A percentile compares a stretch with the other conserved stretches of the same genome.
These are phyloP conservation scores for Penicillium sp. DNA, from an alignment of 2,329 filamentous ascomycete species.

Conservation along the genomic window DNA sequence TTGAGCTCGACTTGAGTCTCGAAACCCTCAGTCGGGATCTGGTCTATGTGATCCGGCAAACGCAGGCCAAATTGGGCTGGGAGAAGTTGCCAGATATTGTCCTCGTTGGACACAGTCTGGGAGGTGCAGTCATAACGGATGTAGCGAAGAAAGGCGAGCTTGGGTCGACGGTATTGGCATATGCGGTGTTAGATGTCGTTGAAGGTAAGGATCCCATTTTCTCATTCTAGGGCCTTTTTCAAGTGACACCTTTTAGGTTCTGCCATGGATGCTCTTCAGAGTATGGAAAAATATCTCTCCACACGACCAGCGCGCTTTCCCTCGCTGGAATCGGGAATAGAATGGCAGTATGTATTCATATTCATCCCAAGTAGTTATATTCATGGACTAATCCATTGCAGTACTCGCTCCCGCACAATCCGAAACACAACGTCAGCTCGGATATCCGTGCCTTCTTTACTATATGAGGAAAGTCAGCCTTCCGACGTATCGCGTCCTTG, in stretches of 20 bases:
- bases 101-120: slow-evolving; percentile 86
- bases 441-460: slow-evolving; percentile 76
- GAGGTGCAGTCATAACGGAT: slow-evolving; percentile 85
- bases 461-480: slow-evolving; percentile 48
- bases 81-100: slow-evolving; percentile 66
- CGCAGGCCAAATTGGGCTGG: slow-evolving; percentile 68
- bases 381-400: slow-evolving; percentile 16
- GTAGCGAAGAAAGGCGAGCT: slow-evolving; percentile 65
- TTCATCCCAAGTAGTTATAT: not conserved
- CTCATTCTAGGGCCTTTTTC: not conserved
- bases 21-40: slow-evolving; percentile 70
- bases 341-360: slow-evolving; percentile 67
- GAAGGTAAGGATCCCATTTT: slow-evolving; percentile 53
- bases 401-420: slow-evolving; percentile 76
- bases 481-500: slow-evolving; percentile 52
- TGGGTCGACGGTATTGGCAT: slow-evolving; percentile 68
- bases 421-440: slow-evolving; percentile 78
- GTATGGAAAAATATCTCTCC: slow-evolving; percentile 88
- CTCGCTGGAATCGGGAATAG: slow-evolving; percentile 73
- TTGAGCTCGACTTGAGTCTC: slow-evolving; percentile 64
- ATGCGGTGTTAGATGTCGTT: slow-evolving; percentile 88
- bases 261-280: slow-evolving; percentile 87
- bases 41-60: slow-evolving; percentile 62
- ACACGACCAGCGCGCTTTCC: slow-evolving; percentile 74
- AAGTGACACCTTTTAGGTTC: slow-evolving; percentile 52